Evolutionary conservation across 1,284 basidiomycete species (phyloP).

Genomic region (Ganoderma boninense): DNA sequence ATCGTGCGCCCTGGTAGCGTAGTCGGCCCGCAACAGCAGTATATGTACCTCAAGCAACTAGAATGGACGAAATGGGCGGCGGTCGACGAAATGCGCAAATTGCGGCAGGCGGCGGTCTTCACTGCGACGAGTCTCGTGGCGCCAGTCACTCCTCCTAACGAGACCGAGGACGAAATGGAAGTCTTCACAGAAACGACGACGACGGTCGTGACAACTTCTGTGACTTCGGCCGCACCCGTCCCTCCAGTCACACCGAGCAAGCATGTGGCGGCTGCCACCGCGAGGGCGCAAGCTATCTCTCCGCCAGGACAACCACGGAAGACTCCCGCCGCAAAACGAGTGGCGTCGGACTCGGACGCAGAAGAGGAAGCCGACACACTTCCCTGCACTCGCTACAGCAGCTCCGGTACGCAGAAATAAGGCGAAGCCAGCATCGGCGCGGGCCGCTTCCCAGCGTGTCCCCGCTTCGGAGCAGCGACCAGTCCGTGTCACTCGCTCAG

Average conservation of each 20-base stretch:
- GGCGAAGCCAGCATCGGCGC: conserved; percentile 52
- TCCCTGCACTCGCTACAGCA: conserved; percentile 65
- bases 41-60: conserved; percentile 95
- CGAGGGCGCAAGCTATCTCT: conserved; percentile 70
- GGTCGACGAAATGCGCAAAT: conserved; percentile 72
- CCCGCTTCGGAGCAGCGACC: conserved; percentile 75
- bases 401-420: conserved; percentile 50
- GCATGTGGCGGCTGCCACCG: conserved; percentile 72
- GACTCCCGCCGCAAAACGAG: conserved; percentile 79
- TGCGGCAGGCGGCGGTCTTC: conserved; percentile 51
- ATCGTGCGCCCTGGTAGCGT: conserved; percentile 96
- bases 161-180: conserved; percentile 65
- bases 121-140: conserved; percentile 62
- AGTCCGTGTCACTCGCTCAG: conserved; percentile 76
- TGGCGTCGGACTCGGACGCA: conserved; percentile 65
- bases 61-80: conserved; percentile 96
- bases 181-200: conserved; percentile 49
- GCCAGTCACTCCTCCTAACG: conserved; percentile 84
- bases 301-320: conserved; percentile 88
- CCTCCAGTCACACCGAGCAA: conserved; percentile 83
- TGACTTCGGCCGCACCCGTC: conserved; percentile 46
- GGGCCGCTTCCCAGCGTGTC: conserved; percentile 50
- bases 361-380: conserved; percentile 66
- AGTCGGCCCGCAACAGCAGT: conserved; percentile 94
- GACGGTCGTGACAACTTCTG: conserved; percentile 41